Conservation (phyloP, 805 yeast species). For the Starmerella riodocensis region DNA sequence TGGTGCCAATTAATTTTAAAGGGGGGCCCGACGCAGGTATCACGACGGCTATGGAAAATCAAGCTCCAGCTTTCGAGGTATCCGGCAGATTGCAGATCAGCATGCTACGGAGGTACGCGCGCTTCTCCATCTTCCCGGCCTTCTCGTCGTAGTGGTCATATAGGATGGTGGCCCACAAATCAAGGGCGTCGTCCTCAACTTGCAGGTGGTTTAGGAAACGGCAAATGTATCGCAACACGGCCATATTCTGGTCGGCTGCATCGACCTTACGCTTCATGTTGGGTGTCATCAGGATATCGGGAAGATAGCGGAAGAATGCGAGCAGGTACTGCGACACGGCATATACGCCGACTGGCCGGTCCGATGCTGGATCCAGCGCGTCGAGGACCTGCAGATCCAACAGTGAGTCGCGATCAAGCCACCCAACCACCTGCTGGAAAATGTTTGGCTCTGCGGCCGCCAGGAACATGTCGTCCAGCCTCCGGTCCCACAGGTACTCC, state of each 20-base stretch:
- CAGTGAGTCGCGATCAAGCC: slow-evolving; percentile 27
- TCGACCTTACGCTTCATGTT: slow-evolving; percentile 3
- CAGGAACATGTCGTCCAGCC: slow-evolving; percentile 20
- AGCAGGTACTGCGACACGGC: slow-evolving; percentile 28
- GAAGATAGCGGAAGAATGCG: slow-evolving; percentile 15
- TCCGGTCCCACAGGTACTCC: slow-evolving; percentile 26
- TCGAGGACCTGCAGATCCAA: slow-evolving; percentile 26
- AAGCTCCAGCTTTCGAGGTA: too few relatives aligned
- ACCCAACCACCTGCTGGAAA: slow-evolving; percentile 24
- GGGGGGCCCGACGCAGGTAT: too few relatives aligned
- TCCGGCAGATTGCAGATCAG: slow-evolving; percentile 2
- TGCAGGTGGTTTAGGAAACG: slow-evolving; percentile 5
- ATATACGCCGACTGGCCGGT: slow-evolving; percentile 30
- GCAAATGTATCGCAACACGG: slow-evolving; percentile 5
- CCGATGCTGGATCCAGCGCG: slow-evolving; percentile 21
- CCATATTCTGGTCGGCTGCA: slow-evolving; percentile 1
- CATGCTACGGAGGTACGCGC: slow-evolving; percentile 14
- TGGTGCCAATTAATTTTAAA: not conserved
- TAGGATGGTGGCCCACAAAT: slow-evolving; percentile 14
- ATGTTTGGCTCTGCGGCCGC: slow-evolving; percentile 18
- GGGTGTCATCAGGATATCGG: slow-evolving; percentile 16
- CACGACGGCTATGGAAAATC: too few relatives aligned
- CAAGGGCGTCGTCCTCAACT: slow-evolving; percentile 5
- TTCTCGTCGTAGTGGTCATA: slow-evolving; percentile 15
- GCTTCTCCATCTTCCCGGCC: slow-evolving; percentile 15